Conservation (phyloP, 176 grass and related monocot species). For the Oryza coarctata region DNA sequence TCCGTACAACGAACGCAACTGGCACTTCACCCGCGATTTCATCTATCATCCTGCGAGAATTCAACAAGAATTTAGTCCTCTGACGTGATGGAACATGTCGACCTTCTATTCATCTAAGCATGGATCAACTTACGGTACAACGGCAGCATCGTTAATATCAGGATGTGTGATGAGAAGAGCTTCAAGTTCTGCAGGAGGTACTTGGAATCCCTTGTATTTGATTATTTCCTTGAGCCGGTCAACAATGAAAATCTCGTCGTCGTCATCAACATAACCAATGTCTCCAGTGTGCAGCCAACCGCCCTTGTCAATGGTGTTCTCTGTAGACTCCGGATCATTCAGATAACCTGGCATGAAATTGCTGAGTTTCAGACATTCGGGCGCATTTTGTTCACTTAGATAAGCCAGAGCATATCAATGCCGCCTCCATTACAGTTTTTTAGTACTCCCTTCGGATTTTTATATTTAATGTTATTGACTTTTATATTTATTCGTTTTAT, state of each 20-base stretch:
- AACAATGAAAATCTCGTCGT: slow-evolving; percentile 92
- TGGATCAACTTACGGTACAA: slow-evolving; percentile 69
- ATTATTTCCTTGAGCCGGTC: slow-evolving; percentile 97
- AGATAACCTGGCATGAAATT: slow-evolving; percentile 63
- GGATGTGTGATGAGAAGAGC: slow-evolving; percentile 81
- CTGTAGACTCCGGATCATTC: slow-evolving; percentile 73
- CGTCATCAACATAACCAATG: slow-evolving; percentile 76
- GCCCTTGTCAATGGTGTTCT: slow-evolving; percentile 82
- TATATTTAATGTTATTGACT: no score
- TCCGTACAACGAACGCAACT: slow-evolving; percentile 79
- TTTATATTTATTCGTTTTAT: no score
- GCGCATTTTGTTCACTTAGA: background rate
- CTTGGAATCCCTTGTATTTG: slow-evolving; percentile 95
- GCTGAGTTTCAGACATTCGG: background rate
- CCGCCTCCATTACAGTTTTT: background rate
- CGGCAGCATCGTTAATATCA: slow-evolving; percentile 76
- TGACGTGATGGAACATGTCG: background rate
- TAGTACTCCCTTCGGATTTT: background rate
- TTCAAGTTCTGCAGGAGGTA: slow-evolving; percentile 89
- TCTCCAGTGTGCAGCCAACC: slow-evolving; percentile 95
- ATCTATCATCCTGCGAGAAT: slow-evolving; percentile 75
- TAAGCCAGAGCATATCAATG: background rate
- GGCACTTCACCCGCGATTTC: slow-evolving; percentile 82
- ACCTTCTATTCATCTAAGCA: background rate
- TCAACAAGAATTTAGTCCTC: slow-evolving; percentile 5